These are phyloP conservation scores for Crucihimalaya himalaica DNA, from an alignment of 345 rosid genomes.

Conservation along the genomic window DNA sequence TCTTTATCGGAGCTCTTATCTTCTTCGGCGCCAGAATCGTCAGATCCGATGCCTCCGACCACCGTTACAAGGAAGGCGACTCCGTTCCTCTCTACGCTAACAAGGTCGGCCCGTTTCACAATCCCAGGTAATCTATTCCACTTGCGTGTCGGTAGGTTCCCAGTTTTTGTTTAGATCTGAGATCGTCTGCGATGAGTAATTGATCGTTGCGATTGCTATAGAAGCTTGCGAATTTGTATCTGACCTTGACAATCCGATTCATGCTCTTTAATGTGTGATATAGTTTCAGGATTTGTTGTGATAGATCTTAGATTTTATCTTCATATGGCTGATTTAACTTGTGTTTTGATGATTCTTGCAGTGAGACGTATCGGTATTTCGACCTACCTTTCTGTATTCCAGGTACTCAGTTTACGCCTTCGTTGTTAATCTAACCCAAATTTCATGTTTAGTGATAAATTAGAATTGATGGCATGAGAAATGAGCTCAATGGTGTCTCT, in stretches of 20 bases:
- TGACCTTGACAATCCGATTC: slow-evolving; percentile 4
- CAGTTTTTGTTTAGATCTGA: background rate
- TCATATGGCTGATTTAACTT: background rate
- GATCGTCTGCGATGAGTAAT: slow-evolving; percentile 3
- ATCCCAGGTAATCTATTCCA: slow-evolving; percentile 57
- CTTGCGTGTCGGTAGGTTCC: slow-evolving; percentile 9
- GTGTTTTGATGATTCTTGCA: slow-evolving; percentile 39
- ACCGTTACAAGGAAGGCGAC: slow-evolving; percentile 70
- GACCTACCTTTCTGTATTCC: slow-evolving; percentile 80
- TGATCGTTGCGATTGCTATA: background rate
- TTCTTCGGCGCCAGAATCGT: slow-evolving; percentile 40
- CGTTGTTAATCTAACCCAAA: too few species aligned
- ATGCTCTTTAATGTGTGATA: background rate
- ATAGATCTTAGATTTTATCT: slow-evolving; percentile 23
- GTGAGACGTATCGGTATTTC: slow-evolving; percentile 85
- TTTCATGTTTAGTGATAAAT: background rate
- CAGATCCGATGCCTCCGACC: slow-evolving; percentile 68
- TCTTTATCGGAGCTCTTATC: slow-evolving; percentile 46
- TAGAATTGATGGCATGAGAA: background rate
- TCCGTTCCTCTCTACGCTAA: slow-evolving; percentile 75
- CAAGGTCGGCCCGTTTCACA: slow-evolving; percentile 83
- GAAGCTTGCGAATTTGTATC: background rate
- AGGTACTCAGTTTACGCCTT: slow-evolving; percentile 41
- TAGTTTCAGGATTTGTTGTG: background rate
- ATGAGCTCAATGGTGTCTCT: background rate